A percentile compares a stretch with the other conserved stretches of the same genome.
These are phyloP conservation scores for Aspergillus persii DNA, from an alignment of 2,329 filamentous ascomycete genomes.

Conservation along the genomic window DNA sequence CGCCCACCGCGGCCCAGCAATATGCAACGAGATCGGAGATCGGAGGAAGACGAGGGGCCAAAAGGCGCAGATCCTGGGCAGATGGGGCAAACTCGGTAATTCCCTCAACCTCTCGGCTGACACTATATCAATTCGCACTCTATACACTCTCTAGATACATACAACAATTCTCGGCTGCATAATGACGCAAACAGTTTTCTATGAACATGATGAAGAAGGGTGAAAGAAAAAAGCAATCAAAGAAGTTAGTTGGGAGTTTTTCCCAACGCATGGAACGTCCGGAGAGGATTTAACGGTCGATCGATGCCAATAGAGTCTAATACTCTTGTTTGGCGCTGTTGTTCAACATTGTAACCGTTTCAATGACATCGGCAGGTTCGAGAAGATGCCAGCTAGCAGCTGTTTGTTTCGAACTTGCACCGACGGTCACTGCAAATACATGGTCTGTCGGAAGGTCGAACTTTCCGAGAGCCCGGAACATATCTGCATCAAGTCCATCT, in stretches of 20 bases:
- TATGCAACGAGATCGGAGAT: constrained; percentile 40
- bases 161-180: background rate
- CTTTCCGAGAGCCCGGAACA: constrained; percentile 75
- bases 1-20: constrained; percentile 59
- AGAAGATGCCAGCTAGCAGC: constrained; percentile 86
- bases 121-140: background rate
- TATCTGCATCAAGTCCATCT: constrained; percentile 48
- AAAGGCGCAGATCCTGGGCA: too few species aligned
- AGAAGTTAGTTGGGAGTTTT: background rate
- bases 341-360: constrained; percentile 56
- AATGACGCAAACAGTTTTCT: background rate
- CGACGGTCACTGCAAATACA: constrained; percentile 88
- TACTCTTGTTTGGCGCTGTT: constrained; percentile 31
- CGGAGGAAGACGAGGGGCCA: too few species aligned
- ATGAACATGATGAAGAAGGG: background rate
- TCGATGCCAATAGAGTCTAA: background rate
- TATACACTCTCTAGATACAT: background rate
- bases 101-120: too few species aligned
- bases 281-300: background rate
- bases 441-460: constrained; percentile 60
- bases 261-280: background rate
- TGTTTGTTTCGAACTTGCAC: constrained; percentile 87
- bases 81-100: too few species aligned
- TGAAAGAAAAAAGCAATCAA: background rate
- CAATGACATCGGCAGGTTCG: constrained; percentile 84